These are phyloP conservation scores for Chlorociboria aeruginascens DNA, from an alignment of 495 filamentous ascomycete species.

Conservation along the genomic window DNA sequence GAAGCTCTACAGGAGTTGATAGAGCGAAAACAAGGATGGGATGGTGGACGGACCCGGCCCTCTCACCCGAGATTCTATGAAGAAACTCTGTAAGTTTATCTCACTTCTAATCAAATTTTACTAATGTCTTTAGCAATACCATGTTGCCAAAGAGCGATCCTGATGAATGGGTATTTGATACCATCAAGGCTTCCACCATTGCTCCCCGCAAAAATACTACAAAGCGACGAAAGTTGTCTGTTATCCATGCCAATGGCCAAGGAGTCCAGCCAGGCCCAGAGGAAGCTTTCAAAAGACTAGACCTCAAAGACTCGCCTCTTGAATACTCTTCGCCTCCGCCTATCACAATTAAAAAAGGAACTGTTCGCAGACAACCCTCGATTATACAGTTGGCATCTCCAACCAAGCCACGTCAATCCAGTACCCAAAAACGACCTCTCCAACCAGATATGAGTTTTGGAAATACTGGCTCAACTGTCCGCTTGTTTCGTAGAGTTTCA, in stretches of 20 bases:
- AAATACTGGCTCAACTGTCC: conserved; percentile 77
- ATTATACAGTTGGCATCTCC: conserved; percentile 31
- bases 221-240: conserved; percentile 27
- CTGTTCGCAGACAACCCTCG: conserved; percentile 41
- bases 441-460: conserved; percentile 80
- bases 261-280: conserved; percentile 24
- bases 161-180: conserved; percentile 98
- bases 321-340: conserved; percentile 35
- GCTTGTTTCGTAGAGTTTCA: conserved; percentile 81
- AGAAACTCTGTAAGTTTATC: conserved; percentile 55
- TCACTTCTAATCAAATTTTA: conserved; percentile 16
- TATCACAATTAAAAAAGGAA: conserved; percentile 36
- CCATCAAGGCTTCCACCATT: conserved; percentile 55
- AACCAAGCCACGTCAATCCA: conserved; percentile 23
- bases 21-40: conserved; percentile 68
- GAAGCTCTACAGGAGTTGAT: conserved; percentile 81
- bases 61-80: conserved; percentile 72
- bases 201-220: conserved; percentile 18
- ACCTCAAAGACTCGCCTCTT: conserved; percentile 43
- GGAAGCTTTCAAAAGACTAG: conserved; percentile 46
- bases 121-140: conserved; percentile 33
- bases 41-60: conserved; percentile 48
- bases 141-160: conserved; percentile 54
- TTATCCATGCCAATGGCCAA: conserved; percentile 29
- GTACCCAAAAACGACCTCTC: conserved; percentile 59